A percentile compares a stretch with the other conserved stretches of the same genome.
Evolutionary conservation across 768 basidiomycete species (phyloP).

Genomic region (Tulasnella sp.): DNA sequence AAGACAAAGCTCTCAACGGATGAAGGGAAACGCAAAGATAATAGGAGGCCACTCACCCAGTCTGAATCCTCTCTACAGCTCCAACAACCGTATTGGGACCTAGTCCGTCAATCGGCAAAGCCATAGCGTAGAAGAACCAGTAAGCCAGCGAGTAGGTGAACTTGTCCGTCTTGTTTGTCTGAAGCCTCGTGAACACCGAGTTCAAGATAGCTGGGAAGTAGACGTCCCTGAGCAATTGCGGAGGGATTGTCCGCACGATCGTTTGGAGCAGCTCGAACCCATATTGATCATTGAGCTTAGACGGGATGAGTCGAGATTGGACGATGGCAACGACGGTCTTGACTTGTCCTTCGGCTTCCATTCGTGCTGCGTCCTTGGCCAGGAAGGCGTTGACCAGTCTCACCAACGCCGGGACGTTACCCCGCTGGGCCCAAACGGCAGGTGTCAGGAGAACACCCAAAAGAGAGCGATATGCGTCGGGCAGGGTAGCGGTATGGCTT

Average conservation of each 20-base stretch:
- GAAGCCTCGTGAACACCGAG: slow-evolving; percentile 73
- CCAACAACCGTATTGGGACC: slow-evolving; percentile 71
- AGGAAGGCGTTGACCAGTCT: slow-evolving; percentile 81
- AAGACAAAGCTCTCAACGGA: neutral
- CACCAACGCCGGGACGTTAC: slow-evolving; percentile 89
- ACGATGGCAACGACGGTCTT: slow-evolving; percentile 74
- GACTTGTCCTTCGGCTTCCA: slow-evolving; percentile 64
- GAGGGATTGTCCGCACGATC: slow-evolving; percentile 61
- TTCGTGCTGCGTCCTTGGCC: slow-evolving; percentile 54
- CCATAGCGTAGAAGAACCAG: slow-evolving; percentile 70
- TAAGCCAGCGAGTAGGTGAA: slow-evolving; percentile 74
- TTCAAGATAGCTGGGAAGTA: slow-evolving; percentile 64
- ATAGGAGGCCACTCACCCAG: slow-evolving; percentile 48
- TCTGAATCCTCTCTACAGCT: slow-evolving; percentile 77
- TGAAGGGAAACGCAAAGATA: neutral
- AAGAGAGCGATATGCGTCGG: slow-evolving; percentile 67
- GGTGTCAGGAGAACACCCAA: slow-evolving; percentile 80
- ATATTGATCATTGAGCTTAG: slow-evolving; percentile 80
- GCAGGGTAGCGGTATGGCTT: slow-evolving; percentile 55
- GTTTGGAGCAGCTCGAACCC: slow-evolving; percentile 84
- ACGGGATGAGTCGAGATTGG: slow-evolving; percentile 83
- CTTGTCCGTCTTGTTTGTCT: slow-evolving; percentile 80
- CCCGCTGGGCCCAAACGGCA: slow-evolving; percentile 84
- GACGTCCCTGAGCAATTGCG: slow-evolving; percentile 62
- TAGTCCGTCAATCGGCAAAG: slow-evolving; percentile 63